phyloP scores from a whole-genome alignment of 768 basidiomycete species.

The Suillus fuscotomentosus region DNA sequence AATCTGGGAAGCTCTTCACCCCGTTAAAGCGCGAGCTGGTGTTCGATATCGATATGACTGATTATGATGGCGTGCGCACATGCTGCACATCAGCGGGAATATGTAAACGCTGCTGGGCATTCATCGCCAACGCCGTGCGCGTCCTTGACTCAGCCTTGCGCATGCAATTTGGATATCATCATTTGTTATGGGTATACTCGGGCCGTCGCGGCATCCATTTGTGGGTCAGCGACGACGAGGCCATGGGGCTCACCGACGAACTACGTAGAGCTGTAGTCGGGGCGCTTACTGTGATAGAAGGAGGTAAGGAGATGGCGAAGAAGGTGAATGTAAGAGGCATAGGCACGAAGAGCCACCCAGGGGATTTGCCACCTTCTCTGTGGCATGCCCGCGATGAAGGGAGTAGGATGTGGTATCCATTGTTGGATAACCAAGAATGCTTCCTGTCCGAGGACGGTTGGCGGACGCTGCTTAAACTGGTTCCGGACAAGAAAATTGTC shows the following conservation, averaged over 20 bases:
- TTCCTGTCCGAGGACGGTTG: conserved; percentile 71
- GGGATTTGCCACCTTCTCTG: conserved; percentile 69
- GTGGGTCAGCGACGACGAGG: conserved; percentile 91
- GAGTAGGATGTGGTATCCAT: conserved; percentile 52
- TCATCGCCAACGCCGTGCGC: conserved; percentile 89
- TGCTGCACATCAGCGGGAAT: conserved; percentile 92
- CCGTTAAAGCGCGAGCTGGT: conserved; percentile 90
- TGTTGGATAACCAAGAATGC: conserved; percentile 83
- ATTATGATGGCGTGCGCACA: conserved; percentile 93
- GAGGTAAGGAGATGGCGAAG: conserved; percentile 78
- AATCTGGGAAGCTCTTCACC: conserved; percentile 41
- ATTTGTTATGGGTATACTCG: conserved; percentile 97
- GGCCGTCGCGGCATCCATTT: conserved; percentile 97
- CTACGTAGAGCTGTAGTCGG: conserved; percentile 84
- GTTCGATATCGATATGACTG: conserved; percentile 99
- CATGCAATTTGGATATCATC: conserved; percentile 87
- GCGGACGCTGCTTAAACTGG: conserved; percentile 67
- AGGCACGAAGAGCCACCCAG: conserved; percentile 18
- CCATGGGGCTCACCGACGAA: conserved; percentile 89
- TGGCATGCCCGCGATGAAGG: conserved; percentile 54
- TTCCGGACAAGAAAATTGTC: conserved; percentile 62
- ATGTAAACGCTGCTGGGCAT: conserved; percentile 92
- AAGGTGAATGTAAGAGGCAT: conserved; percentile 70
- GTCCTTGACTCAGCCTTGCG: conserved; percentile 79
- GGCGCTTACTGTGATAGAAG: conserved; percentile 81